Conservation (phyloP, 2,329 filamentous ascomycete species). For the Colletotrichum noveboracense region DNA sequence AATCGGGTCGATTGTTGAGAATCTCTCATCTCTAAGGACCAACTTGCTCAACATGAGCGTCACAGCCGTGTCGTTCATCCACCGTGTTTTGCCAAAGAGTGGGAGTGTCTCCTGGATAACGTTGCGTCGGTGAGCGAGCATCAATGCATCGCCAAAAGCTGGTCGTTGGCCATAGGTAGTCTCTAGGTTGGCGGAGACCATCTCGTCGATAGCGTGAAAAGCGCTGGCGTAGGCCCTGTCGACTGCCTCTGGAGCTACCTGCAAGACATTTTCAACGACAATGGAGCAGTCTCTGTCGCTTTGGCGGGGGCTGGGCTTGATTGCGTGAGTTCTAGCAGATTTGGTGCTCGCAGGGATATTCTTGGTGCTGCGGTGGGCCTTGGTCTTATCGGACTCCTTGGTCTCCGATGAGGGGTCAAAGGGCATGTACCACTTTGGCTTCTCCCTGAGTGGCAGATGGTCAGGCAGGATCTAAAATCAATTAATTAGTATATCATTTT, state of each 20-base stretch:
- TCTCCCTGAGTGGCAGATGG: background rate
- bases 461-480: background rate
- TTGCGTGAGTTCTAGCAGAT: background rate
- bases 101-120: background rate
- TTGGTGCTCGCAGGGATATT: background rate
- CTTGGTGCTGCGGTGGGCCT: background rate
- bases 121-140: background rate
- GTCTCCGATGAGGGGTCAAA: background rate
- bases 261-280: background rate
- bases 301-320: background rate
- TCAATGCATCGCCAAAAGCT: background rate
- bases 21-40: background rate
- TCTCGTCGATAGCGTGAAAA: background rate
- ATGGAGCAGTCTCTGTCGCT: background rate
- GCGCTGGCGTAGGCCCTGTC: background rate
- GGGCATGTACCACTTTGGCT: background rate
- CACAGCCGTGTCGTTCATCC: background rate
- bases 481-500: background rate
- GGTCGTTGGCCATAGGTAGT: background rate
- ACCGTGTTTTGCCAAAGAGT: rapidly evolving
- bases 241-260: background rate
- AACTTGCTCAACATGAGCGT: background rate
- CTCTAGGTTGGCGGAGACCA: background rate
- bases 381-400: background rate
- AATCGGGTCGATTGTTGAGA: background rate